These are phyloP conservation scores for Fusarium caatingaense DNA, from an alignment of 2,329 filamentous ascomycete genomes.

Conservation along the genomic window DNA sequence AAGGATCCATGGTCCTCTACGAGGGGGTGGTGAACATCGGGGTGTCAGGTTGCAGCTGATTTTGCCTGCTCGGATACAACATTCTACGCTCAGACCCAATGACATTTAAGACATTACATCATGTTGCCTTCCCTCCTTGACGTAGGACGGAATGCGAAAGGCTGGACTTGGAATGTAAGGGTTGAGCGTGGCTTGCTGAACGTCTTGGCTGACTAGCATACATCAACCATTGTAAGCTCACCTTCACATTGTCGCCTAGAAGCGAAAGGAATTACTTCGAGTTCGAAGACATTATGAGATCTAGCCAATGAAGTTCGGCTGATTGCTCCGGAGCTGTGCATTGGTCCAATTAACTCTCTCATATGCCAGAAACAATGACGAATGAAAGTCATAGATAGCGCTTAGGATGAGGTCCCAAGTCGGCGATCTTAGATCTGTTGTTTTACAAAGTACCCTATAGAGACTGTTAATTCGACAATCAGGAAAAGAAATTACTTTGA, in stretches of 20 bases:
- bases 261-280: rapidly evolving
- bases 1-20: too few species aligned
- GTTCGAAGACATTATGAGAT: rapidly evolving
- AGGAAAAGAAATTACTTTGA: background rate
- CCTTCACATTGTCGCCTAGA: background rate
- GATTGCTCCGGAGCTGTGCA: background rate
- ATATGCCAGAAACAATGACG: background rate
- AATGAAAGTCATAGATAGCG: too few species aligned
- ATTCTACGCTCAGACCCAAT: background rate
- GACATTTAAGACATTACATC: background rate
- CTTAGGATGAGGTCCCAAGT: too few species aligned
- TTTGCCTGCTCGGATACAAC: too few species aligned
- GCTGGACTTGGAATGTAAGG: background rate
- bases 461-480: background rate
- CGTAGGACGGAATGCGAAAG: rapidly evolving
- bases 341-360: background rate
- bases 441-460: background rate
- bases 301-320: rapidly evolving
- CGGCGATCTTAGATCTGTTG: too few species aligned
- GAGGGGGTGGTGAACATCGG: too few species aligned
- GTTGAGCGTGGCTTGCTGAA: background rate
- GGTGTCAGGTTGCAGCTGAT: too few species aligned
- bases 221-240: background rate
- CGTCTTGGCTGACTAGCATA: rapidly evolving
- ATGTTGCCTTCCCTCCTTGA: background rate